Base-by-base conservation (phyloP, 2,329 filamentous ascomycete species). In the Seiridium cupressi region DNA sequence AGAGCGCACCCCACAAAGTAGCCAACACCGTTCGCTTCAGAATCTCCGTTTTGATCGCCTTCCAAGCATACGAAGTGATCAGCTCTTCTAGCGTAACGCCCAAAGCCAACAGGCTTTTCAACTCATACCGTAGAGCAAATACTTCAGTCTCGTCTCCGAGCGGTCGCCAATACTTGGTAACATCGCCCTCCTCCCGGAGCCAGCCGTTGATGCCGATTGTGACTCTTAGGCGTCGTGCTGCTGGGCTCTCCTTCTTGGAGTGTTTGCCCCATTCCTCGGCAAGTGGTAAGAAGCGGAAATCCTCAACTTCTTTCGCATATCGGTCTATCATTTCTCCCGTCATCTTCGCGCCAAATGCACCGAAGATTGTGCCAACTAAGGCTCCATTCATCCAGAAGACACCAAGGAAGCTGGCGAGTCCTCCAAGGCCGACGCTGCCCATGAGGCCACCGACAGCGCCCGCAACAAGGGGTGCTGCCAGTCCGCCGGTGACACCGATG, bases 121-220 rank as follows among this genome's bases (percentile, higher is more conserved):
- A 86, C 74, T 97, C 93, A 77, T 90, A 97, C 3, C 91, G 85
- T 5, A 97, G 78, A 1, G 92, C 93, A 70, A 97, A 97, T 0
- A 91, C 87, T 72, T 97, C 93, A 1, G 89, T 84, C 62, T 90
- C 84, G 38, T 84, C 78, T 3, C 86, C 85, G 10, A 97, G 80
- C 36, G 89, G 87, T 38, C 85, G 84, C 93, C 93, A 97, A 0
- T 93, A 93, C 63, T 85, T 84, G 4, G 89, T 84, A 34, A 96
- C 85, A 66, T 97, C 92, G 36, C 89, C 84, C 64, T 90, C 86
- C 6, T 86, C 81, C 2, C 84, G 89, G 10, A 96, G 81, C 93
- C 93, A 97, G 42, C 93, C 93, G 61, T 92, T 94, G 64, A 96
- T 87, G 7, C 91, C 92, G 60, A 97, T 91, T 0, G 91, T 93